These are phyloP conservation scores for Gremmenia infestans DNA, from an alignment of 2,329 filamentous ascomycete species.

Conservation along the genomic window DNA sequence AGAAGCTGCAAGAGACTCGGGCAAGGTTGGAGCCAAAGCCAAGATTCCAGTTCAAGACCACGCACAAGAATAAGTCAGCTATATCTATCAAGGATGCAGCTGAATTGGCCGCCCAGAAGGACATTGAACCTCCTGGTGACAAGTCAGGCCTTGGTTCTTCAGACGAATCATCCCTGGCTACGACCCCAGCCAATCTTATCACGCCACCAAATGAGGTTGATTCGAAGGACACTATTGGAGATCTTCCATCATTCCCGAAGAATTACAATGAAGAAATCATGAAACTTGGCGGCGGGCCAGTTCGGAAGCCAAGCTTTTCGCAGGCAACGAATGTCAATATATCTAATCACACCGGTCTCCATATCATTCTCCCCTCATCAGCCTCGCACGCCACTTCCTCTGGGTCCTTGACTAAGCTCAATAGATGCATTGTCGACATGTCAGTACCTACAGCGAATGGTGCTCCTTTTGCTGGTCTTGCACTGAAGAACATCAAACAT, in stretches of 20 bases:
- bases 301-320: constrained; percentile 61
- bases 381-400: constrained; percentile 68
- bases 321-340: constrained; percentile 58
- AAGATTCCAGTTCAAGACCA: constrained; percentile 76
- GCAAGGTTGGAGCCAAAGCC: constrained; percentile 65
- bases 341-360: constrained; percentile 59
- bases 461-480: constrained; percentile 64
- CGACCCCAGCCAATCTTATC: constrained; percentile 29
- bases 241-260: constrained; percentile 37
- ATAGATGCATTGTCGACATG: constrained; percentile 74
- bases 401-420: constrained; percentile 65
- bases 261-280: constrained; percentile 57
- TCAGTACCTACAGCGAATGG: constrained; percentile 58
- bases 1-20: constrained; percentile 68
- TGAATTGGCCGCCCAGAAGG: constrained; percentile 45
- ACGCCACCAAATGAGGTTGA: constrained; percentile 21
- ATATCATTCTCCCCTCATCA: constrained; percentile 71
- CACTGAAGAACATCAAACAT: constrained; percentile 62
- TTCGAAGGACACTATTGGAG: constrained; percentile 35
- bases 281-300: constrained; percentile 30
- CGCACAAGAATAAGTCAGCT: constrained; percentile 46
- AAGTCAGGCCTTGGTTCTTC: constrained; percentile 32
- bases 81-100: constrained; percentile 53
- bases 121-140: constrained; percentile 33
- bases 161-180: constrained; percentile 37